A percentile compares a stretch with the other conserved stretches of the same genome.
These are phyloP conservation scores for Erysimum cheiranthoides DNA, from an alignment of 345 rosid species.

Conservation along the genomic window DNA sequence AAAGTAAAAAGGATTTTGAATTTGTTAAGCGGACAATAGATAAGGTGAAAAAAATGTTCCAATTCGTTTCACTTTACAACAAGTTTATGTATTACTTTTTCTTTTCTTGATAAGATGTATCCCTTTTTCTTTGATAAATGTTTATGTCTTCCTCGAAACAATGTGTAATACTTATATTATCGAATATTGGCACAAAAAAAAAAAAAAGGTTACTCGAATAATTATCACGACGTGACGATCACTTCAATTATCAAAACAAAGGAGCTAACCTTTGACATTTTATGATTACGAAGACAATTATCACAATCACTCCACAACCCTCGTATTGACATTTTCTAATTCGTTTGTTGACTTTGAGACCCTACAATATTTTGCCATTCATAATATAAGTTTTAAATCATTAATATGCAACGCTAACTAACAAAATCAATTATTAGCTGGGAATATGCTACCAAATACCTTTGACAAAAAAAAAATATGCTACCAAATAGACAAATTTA, in stretches of 20 bases:
- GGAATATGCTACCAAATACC: too few relatives aligned
- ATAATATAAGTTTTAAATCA: slow-evolving; percentile 14
- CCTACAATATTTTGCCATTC: slow-evolving; percentile 21
- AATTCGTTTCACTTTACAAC: slow-evolving; percentile 22
- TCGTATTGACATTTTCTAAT: slow-evolving; percentile 1
- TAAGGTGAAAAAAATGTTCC: background rate
- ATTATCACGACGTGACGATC: slow-evolving; percentile 45
- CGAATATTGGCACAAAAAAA: too few relatives aligned
- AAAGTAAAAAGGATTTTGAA: background rate
- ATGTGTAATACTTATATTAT: background rate
- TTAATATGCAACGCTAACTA: slow-evolving; percentile 1
- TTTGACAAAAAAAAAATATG: too few relatives aligned
- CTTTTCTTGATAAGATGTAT: background rate
- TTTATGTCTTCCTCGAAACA: slow-evolving; percentile 1
- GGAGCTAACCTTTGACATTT: slow-evolving; percentile 32
- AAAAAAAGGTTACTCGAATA: background rate
- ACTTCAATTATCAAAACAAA: slow-evolving; percentile 32
- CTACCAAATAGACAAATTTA: slow-evolving; percentile 19
- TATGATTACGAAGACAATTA: slow-evolving; percentile 28
- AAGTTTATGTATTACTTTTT: background rate
- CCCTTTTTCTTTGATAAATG: background rate
- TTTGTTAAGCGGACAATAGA: slow-evolving; percentile 21
- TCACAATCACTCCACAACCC: slow-evolving; percentile 5
- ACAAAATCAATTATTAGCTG: slow-evolving; percentile 16
- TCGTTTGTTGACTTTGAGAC: slow-evolving; percentile 31